Base-by-base conservation (phyloP, 2,329 filamentous ascomycete species). In the Torrubiella hemipterigena region DNA sequence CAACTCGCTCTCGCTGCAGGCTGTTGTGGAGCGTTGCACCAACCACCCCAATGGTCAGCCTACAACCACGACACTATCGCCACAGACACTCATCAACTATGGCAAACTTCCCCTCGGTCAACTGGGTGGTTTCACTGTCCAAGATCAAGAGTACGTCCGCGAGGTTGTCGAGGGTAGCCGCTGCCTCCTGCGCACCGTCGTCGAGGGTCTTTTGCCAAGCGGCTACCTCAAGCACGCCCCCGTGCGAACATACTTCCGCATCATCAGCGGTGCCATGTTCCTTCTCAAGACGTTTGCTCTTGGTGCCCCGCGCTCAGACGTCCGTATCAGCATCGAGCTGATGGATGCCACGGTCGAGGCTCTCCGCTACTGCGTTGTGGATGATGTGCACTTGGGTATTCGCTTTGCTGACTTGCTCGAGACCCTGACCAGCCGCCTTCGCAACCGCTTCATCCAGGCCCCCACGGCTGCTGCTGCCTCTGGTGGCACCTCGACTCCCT, bases 1-100 rank as follows among this genome's bases (percentile, higher is more conserved):
- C 59, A 95, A 96, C 53, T 94, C 87, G 1, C 66, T 98, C 3
- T 87, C 87, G 3, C 63, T 98, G 3, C 91, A 98, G 57, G 91
- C 91, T 15, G 86, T 96, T 4, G 85, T 96, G 6, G 89, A 95
- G 55, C 75, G 87, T 37, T 94, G 84, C 56, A 89, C 85, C 6
- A 81, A 87, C 40, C 76, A 77, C 14, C 61, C 59, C 25, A 44
- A 53, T 12, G 40, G 52, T 17, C 50, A 54, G 19, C 16, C 25
- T 6, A 54, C 50, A 20, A 55, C 53, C 11, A 44, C 57, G 12
- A 61, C 63, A 41, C 55, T 77, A 12, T 78, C 73, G 5, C 73
- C 73, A 1, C 71, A 77, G 44, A 77, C 73, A 3, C 71, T 77
- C 44, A 72, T 73, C 44, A 75, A 73, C 49, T 73, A 71, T 42